These are phyloP conservation scores for Pseudogymnoascus sp. DNA, from an alignment of 2,329 filamentous ascomycete species.

Conservation along the genomic window DNA sequence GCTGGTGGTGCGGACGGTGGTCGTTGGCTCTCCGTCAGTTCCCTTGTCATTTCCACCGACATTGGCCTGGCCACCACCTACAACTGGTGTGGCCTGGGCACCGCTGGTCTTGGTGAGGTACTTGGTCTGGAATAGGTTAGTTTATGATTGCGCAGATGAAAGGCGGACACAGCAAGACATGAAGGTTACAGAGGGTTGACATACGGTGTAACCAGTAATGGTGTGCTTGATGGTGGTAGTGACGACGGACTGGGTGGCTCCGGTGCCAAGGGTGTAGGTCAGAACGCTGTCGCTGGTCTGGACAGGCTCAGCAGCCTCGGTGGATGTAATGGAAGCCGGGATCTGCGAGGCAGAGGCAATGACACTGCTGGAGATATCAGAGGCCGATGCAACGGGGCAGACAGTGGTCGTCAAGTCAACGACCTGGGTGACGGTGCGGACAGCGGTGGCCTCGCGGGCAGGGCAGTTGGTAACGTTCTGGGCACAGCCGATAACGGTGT, in stretches of 20 bases:
- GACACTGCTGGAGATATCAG: background rate
- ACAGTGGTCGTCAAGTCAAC: conserved; percentile 3
- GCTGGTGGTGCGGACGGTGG: background rate
- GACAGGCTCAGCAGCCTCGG: background rate
- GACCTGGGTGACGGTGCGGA: background rate
- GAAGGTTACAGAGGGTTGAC: background rate
- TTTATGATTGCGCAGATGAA: background rate
- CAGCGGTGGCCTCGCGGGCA: background rate
- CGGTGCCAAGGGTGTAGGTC: background rate
- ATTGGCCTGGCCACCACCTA: background rate
- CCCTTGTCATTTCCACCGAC: conserved; percentile 1
- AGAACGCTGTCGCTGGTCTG: conserved; percentile 3
- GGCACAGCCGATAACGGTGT: background rate
- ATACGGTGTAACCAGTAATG: background rate
- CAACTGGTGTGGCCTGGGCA: background rate
- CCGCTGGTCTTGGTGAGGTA: background rate
- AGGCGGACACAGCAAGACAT: background rate
- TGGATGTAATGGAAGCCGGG: background rate
- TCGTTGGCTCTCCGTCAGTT: background rate
- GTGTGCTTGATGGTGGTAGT: conserved; percentile 2
- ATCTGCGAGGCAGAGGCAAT: background rate
- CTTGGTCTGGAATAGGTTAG: conserved; percentile 6
- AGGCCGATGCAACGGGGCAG: conserved; percentile 2
- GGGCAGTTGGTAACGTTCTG: conserved; percentile 3
- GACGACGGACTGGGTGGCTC: background rate